Evolutionary conservation across 306 rosid species (phyloP).

Genomic region (Prunus mume): DNA sequence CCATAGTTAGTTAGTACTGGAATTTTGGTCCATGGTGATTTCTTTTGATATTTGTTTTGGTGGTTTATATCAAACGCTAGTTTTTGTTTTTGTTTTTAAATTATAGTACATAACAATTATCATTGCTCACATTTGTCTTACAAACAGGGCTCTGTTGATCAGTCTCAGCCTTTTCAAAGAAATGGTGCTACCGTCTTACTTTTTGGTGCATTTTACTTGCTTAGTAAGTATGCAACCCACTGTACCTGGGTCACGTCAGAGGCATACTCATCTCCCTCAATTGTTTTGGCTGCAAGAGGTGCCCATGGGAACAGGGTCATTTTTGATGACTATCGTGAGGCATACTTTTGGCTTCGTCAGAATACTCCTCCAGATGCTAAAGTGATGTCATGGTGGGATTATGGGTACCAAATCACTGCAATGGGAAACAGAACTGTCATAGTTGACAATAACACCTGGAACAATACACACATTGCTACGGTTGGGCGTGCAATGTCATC

Average conservation of each 20-base stretch:
- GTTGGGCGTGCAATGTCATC: slow-evolving; percentile 99
- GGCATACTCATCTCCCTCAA: slow-evolving; percentile 99
- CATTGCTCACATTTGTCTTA: slow-evolving; percentile 13
- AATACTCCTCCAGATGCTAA: slow-evolving; percentile 96
- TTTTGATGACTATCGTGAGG: slow-evolving; percentile 98
- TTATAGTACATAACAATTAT: not conserved
- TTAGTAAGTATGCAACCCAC: slow-evolving; percentile 84
- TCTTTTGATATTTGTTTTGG: not conserved
- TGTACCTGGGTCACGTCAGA: slow-evolving; percentile 99
- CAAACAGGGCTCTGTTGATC: slow-evolving; percentile 77
- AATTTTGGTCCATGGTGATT: not conserved
- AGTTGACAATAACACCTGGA: slow-evolving; percentile 99
- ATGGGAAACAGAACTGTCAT: slow-evolving; percentile 99
- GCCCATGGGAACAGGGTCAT: slow-evolving; percentile 94
- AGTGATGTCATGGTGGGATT: slow-evolving; percentile 99
- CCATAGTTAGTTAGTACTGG: not conserved
- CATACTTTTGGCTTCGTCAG: slow-evolving; percentile 98
- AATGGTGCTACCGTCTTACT: slow-evolving; percentile 83
- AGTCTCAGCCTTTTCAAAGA: slow-evolving; percentile 92
- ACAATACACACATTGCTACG: slow-evolving; percentile 97
- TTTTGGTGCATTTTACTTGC: slow-evolving; percentile 93
- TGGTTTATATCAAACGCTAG: not conserved
- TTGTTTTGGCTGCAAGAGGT: slow-evolving; percentile 99
- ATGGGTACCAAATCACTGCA: slow-evolving; percentile 96
- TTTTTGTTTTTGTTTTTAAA: not conserved